Evolutionary conservation across 2,329 filamentous ascomycete species (phyloP), one percentile per base, ranked within the genome.

Genomic region (Ambrosiella xylebori): DNA sequence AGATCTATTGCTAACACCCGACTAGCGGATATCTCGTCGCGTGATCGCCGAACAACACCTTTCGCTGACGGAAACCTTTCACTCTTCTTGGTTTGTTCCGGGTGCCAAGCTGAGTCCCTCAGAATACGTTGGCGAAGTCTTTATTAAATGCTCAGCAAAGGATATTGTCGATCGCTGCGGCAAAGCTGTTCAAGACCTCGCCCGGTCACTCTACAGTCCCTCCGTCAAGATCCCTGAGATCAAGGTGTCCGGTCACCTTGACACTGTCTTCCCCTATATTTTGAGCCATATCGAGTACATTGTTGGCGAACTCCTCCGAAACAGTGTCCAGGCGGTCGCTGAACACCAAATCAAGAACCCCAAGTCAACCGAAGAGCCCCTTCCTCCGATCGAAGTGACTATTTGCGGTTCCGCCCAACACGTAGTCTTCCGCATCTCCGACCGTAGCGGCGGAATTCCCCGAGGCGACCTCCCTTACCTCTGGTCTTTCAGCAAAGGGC

Each of bases 11-110:
- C 60, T 65, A 41, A 64, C 56, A 57, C 8, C 17, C 8, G 37
- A 45, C 13, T 64, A 93, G 86, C 81, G 93, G 61, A 98, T 98
- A 64, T 96, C 90, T 50, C 84, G 93, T 61, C 82, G 94, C 62
- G 93, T 97, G 63, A 98, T 98, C 66, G 93, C 93, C 39, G 93
- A 98, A 70, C 93, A 98, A 66, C 93, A 98, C 67, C 81, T 98
- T 41, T 89, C 93, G 8, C 78, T 98, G 15, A 95, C 90, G 3
- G 90, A 97, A 64, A 96, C 90, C 1, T 97, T 90, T 73, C 85
- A 93, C 68, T 86, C 87, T 0, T 85, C 87, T 1, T 90, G 87
- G 81, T 90, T 95, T 73, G 91, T 89, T 59, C 86, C 88, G 0
- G 81, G 88, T 61, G 82, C 86, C 2, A 85, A 84, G 63, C 77